phyloP scores from a whole-genome alignment of 2,329 filamentous ascomycete species.

The Capronia coronata region DNA sequence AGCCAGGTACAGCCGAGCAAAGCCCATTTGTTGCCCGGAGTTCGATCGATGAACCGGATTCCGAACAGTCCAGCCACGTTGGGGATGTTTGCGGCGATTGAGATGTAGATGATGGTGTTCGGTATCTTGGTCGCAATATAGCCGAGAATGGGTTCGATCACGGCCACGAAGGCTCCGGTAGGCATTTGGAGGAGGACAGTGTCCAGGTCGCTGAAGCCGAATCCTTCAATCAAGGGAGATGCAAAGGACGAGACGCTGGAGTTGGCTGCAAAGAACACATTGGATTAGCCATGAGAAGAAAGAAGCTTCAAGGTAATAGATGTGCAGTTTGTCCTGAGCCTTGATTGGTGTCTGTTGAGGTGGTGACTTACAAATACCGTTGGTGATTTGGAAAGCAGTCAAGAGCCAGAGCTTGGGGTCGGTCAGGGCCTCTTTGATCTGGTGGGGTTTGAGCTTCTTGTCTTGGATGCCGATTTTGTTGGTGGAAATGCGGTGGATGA shows the following conservation, averaged over 20 bases:
- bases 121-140: constrained; percentile 42
- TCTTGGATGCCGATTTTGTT: constrained; percentile 40
- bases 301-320: too few species aligned
- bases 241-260: constrained; percentile 46
- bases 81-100: constrained; percentile 29
- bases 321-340: too few species aligned
- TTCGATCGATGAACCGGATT: constrained; percentile 41
- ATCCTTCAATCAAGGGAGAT: constrained; percentile 42
- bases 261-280: constrained; percentile 41
- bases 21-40: constrained; percentile 40
- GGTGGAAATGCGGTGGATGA: constrained; percentile 36
- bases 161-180: constrained; percentile 31
- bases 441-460: constrained; percentile 32
- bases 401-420: constrained; percentile 38
- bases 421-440: constrained; percentile 36
- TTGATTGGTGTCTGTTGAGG: too few species aligned
- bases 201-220: constrained; percentile 35
- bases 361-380: constrained; percentile 35
- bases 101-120: constrained; percentile 33
- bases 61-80: constrained; percentile 42
- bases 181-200: constrained; percentile 33
- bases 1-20: constrained; percentile 49
- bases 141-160: constrained; percentile 35
- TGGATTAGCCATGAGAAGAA: too few species aligned
- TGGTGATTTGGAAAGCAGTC: constrained; percentile 37